A percentile compares a stretch with the other conserved stretches of the same genome.
These are phyloP conservation scores for Microcyclospora pomicola DNA, from an alignment of 2,329 filamentous ascomycete species.

Conservation along the genomic window DNA sequence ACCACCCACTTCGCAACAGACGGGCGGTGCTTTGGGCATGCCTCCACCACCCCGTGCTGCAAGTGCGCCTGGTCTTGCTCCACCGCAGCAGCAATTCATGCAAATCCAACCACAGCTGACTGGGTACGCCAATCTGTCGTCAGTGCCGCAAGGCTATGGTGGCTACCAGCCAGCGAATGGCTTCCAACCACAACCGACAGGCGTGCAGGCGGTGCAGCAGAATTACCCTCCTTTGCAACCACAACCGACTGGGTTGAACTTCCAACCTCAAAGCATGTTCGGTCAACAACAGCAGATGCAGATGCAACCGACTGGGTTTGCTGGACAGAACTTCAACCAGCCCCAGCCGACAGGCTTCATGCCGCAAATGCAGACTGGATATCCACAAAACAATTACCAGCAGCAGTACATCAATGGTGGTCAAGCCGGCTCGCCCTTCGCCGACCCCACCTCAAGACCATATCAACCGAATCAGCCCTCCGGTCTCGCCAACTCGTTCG, in stretches of 20 bases:
- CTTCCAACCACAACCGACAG: slow-evolving; percentile 22
- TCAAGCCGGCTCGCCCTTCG: slow-evolving; percentile 38
- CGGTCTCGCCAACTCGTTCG: slow-evolving; percentile 3
- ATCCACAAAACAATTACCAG: slow-evolving; percentile 27
- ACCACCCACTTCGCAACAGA: slow-evolving; percentile 40
- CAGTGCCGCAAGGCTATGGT: slow-evolving; percentile 7
- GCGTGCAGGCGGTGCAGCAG: slow-evolving; percentile 20
- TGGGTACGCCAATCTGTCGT: slow-evolving; percentile 41
- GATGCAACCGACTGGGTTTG: slow-evolving; percentile 1
- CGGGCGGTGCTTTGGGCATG: slow-evolving; percentile 49
- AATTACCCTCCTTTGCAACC: slow-evolving; percentile 23
- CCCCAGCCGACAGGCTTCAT: slow-evolving; percentile 4
- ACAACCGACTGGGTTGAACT: slow-evolving; percentile 49
- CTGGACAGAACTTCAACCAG: neutral
- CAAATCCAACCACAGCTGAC: slow-evolving; percentile 77
- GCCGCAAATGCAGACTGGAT: slow-evolving; percentile 1
- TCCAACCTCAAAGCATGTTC: slow-evolving; percentile 7
- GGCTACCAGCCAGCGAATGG: slow-evolving; percentile 20
- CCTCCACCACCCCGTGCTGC: slow-evolving; percentile 70
- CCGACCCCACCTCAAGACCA: slow-evolving; percentile 38
- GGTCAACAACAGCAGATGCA: slow-evolving; percentile 3
- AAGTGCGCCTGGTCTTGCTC: slow-evolving; percentile 61
- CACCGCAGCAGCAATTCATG: slow-evolving; percentile 55
- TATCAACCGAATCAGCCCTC: slow-evolving; percentile 24
- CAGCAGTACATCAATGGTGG: slow-evolving; percentile 37